Conservation (phyloP, 805 yeast species). For the Tanozyma kutaoensis region DNA sequence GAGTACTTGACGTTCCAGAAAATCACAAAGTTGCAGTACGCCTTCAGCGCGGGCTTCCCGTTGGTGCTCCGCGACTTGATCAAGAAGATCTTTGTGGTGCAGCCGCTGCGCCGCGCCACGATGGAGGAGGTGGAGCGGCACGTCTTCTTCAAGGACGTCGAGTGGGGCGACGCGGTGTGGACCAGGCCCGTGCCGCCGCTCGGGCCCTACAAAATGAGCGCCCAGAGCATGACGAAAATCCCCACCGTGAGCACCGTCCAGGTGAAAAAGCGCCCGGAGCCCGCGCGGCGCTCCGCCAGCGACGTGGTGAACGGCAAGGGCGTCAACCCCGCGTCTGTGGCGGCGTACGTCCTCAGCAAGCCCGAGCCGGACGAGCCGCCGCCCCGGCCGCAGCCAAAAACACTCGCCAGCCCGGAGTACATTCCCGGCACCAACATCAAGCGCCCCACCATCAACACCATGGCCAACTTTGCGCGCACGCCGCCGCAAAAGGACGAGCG, state of each 20-base stretch:
- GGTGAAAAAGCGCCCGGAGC: slow-evolving; percentile 2
- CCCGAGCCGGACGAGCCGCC: neutral
- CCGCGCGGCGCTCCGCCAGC: no score
- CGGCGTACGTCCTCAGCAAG: slow-evolving; percentile 2
- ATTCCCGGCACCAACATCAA: slow-evolving; percentile 50
- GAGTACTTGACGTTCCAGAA: slow-evolving; percentile 76
- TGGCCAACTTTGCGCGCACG: slow-evolving; percentile 10
- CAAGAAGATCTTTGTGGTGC: slow-evolving; percentile 49
- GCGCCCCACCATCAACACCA: slow-evolving; percentile 33
- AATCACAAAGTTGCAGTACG: slow-evolving; percentile 66
- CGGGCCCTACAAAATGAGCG: slow-evolving; percentile 61
- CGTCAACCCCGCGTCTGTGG: no score
- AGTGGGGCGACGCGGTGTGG: slow-evolving; percentile 75
- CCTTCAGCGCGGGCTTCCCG: slow-evolving; percentile 49
- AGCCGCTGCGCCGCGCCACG: slow-evolving; percentile 54
- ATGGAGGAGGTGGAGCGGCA: slow-evolving; percentile 49
- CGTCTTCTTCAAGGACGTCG: slow-evolving; percentile 53
- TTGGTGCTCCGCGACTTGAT: slow-evolving; percentile 51
- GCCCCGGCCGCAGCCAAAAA: neutral
- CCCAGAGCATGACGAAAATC: slow-evolving; percentile 67
- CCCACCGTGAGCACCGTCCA: no score
- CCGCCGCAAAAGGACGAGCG: neutral
- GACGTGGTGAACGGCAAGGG: no score
- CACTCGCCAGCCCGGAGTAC: slow-evolving; percentile 22
- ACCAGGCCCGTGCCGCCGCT: slow-evolving; percentile 47